Evolutionary conservation across 129 eudicot genomes (phyloP), one percentile per base, ranked within the genome.

Genomic region (Flaveria linearis): DNA sequence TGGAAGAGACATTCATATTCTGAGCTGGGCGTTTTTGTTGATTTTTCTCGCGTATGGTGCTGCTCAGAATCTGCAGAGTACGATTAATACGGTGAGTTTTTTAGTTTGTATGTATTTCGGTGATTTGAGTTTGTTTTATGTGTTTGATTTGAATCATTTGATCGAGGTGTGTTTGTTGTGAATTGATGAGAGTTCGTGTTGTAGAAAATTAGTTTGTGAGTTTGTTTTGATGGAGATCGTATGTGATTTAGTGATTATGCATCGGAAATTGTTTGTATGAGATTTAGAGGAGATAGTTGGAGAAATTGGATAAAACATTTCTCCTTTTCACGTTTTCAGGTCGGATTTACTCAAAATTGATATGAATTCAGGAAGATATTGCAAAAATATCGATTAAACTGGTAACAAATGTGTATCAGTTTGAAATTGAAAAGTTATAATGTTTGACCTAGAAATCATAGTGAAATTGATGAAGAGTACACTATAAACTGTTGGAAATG

Each of bases 31-130:
- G 17, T 94, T 94, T 60, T 78, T 94, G 85, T 84, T 94, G 70
- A 92, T 94, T 23, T 94, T 94, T 72, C 84, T 89, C 70, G 97
- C 99, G n/a, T 91, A 85, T 74, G 97, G 97, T 4, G 97, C 99
- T 82, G 99, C 89, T 75, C 99, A 94, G 86, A 94, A 94, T 83
- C 72, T 94, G 84, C 86, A 91, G 82, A 91, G 93, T 49, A 94
- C 99, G 8, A 73, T 94, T 23, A 94, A 94, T 78, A 88, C 93
- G 69, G 99, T 94, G 43, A 86, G 87, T 65, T 28, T 56, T 67
- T 18, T 4, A 28, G 22, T 56, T 57, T 52, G 7, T 22, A 43
- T 36, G 43, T 66, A 55, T 41, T 30, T 20, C 15, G 39, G 56
- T 61, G 5, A 74, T 18, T n/a, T 64, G 41, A 62, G 33, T 67